Conservation (phyloP, 1,284 basidiomycete genomes). For the Trametes versicolor region DNA sequence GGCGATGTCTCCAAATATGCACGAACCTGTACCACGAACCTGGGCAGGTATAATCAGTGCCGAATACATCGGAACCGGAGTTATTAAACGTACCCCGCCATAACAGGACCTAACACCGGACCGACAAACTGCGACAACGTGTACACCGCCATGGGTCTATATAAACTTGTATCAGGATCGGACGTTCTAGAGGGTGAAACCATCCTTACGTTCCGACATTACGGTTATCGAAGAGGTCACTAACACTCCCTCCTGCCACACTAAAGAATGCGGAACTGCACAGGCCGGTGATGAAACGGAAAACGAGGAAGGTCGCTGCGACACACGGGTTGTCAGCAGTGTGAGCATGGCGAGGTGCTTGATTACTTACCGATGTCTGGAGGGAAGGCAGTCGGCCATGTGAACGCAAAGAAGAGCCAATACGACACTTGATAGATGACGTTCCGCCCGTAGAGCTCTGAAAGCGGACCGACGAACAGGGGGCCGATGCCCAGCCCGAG, state of each 20-base stretch:
- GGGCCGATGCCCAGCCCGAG: conserved; percentile 62
- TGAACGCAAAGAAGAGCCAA: conserved; percentile 52
- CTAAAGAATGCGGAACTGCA: conserved; percentile 80
- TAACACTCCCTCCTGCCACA: conserved; percentile 83
- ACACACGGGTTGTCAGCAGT: not conserved
- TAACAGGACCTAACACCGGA: conserved; percentile 71
- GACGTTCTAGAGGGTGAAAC: not conserved
- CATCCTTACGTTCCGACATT: conserved; percentile 70
- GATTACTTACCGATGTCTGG: conserved; percentile 51
- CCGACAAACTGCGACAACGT: conserved; percentile 79
- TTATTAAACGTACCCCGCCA: conserved; percentile 59
- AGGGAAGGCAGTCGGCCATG: conserved; percentile 64
- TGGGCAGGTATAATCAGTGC: conserved; percentile 16
- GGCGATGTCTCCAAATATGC: conserved; percentile 20
- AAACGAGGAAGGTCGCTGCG: conserved; percentile 66
- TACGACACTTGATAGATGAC: conserved; percentile 52
- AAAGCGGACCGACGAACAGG: conserved; percentile 60
- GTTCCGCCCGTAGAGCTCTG: conserved; percentile 61
- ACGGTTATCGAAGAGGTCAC: conserved; percentile 74
- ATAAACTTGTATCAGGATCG: not conserved
- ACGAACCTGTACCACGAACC: conserved; percentile 55
- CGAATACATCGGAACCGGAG: not conserved
- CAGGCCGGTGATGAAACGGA: conserved; percentile 78
- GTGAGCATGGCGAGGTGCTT: not conserved
- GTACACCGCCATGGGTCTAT: conserved; percentile 82